Conservation (phyloP, 176 grass and related monocot species). For the Elymus sibiricus region DNA sequence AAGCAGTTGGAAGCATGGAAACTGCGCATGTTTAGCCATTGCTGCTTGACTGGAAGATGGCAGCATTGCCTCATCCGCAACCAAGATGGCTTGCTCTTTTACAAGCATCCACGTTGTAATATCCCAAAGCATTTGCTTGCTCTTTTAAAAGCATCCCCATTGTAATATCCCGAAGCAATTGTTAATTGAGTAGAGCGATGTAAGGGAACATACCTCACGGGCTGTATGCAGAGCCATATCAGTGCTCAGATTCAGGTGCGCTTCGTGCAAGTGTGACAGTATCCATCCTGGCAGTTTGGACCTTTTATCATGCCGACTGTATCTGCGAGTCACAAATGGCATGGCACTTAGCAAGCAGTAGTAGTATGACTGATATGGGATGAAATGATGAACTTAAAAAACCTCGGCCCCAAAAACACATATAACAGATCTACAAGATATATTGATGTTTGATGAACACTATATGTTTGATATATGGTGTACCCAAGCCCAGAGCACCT, state of each 20-base stretch:
- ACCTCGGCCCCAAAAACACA: not conserved
- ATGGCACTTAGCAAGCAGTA: not conserved
- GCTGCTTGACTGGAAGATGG: no score
- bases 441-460: not conserved
- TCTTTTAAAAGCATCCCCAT: not conserved
- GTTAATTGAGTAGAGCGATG: not conserved
- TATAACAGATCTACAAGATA: not conserved
- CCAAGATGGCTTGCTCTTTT: not conserved
- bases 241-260: constrained; percentile 87
- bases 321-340: constrained; percentile 38
- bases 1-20: not conserved
- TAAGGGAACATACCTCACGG: constrained; percentile 61
- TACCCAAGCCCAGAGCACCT: not conserved
- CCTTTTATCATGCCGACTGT: constrained; percentile 83
- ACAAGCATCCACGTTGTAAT: not conserved
- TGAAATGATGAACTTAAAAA: not conserved
- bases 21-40: no score
- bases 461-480: not conserved
- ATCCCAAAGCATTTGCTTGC: not conserved
- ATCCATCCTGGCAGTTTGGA: constrained; percentile 99
- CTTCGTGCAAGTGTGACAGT: constrained; percentile 87
- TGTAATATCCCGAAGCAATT: not conserved
- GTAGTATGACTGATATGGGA: not conserved
- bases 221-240: constrained; percentile 98
- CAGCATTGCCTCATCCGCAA: not conserved